phyloP scores from a whole-genome alignment of 2,329 filamentous ascomycete species.

The Sclerotinia trifoliorum region DNA sequence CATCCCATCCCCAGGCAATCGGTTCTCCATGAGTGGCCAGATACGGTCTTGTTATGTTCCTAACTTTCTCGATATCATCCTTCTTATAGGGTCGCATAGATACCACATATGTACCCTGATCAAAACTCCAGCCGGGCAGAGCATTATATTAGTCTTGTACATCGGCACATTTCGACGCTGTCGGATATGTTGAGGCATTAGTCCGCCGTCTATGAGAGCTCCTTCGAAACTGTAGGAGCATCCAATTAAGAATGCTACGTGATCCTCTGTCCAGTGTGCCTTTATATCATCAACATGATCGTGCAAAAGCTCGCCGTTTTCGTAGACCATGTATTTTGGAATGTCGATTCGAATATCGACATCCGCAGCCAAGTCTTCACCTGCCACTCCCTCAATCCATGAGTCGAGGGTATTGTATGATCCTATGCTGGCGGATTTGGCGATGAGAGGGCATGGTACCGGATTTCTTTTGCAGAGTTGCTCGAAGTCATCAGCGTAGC shows the following conservation, averaged over 20 bases:
- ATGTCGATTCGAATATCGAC: constrained; percentile 58
- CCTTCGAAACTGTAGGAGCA: constrained; percentile 64
- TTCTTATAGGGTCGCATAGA: constrained; percentile 60
- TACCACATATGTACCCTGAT: constrained; percentile 54
- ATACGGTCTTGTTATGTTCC: constrained; percentile 55
- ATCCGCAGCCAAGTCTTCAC: constrained; percentile 42
- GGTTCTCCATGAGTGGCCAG: constrained; percentile 61
- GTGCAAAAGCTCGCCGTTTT: constrained; percentile 46
- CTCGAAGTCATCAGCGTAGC: constrained; percentile 14
- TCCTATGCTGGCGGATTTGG: constrained; percentile 26
- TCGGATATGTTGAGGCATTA: constrained; percentile 52
- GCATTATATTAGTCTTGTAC: constrained; percentile 57
- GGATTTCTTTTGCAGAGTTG: constrained; percentile 18
- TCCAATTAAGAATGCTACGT: constrained; percentile 62
- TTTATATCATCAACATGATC: constrained; percentile 46
- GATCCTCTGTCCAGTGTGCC: constrained; percentile 54
- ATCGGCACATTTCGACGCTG: constrained; percentile 55
- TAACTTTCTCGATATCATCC: constrained; percentile 51
- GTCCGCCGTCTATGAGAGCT: constrained; percentile 50
- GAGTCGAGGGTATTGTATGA: constrained; percentile 10
- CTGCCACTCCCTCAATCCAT: constrained; percentile 36
- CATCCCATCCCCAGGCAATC: constrained; percentile 64
- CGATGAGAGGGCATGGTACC: constrained; percentile 20
- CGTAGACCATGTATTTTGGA: constrained; percentile 59
- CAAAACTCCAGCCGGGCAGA: constrained; percentile 60